Evolutionary conservation across 1,284 basidiomycete species (phyloP), one percentile per base, ranked within the genome.

Genomic region (Porphyrellus sp.): DNA sequence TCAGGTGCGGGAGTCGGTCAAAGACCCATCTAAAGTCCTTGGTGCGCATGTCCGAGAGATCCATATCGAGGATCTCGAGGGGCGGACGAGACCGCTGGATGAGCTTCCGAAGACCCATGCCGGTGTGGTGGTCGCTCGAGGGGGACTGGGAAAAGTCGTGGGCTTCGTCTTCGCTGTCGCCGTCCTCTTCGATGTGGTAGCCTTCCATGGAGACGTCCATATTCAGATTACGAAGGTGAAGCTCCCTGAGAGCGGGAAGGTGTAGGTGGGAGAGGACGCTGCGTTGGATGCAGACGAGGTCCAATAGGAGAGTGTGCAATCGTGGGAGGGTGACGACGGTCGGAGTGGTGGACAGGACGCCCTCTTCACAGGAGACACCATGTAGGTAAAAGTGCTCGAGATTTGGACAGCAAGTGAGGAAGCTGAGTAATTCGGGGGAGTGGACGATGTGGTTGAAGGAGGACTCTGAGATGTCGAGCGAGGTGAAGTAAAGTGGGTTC

Each of bases 1-100:
- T 77, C 46, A 89, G 71, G 27, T 65, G 52, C 1, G 64, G 61
- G 18, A 87, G 70, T 35, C 74, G 71, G 53, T 80, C 77, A 57
- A 89, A 89, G 41, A 81, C 71, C 72, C 81, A 86, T 33, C 62
- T 63, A 63, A 89, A 89, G 64, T 89, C 86, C 68, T 88, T 89
- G 43, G 85, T 88, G 38, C 86, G 81, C 79, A 88, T 82, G 68
- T 89, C 87, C 44, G 82, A 83, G 58, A 83, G 85, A 62, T 89
- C 83, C 86, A 89, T 89, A 62, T 84, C 77, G 25, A 89, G 76
- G 27, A 81, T 67, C 40, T 74, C 73, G 35, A 89, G 70, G 13
- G 84, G 83, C 3, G 86, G 86, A 43, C 72, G 70, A 50, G 75
- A 81, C 15, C 82, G 76, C 11, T 68, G 63, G 34, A 88, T 75